phyloP scores from a whole-genome alignment of 2,329 filamentous ascomycete species.

The Daldinia sp. region DNA sequence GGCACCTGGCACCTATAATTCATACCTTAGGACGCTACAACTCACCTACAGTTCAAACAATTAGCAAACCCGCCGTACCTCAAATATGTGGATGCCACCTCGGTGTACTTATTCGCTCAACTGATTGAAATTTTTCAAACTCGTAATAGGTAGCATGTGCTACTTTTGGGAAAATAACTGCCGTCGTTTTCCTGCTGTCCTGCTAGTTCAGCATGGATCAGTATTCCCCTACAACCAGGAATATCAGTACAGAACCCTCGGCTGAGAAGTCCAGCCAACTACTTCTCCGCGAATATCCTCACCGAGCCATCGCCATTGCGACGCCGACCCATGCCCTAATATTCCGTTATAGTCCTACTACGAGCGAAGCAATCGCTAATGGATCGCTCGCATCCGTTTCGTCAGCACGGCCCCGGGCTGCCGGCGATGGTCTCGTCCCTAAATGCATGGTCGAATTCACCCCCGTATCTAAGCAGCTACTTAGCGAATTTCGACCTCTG shows the following conservation, averaged over 20 bases:
- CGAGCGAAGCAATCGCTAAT: slow-evolving; percentile 66
- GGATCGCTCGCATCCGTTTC: slow-evolving; percentile 64
- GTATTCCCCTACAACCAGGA: slow-evolving; percentile 53
- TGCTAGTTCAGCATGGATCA: slow-evolving; percentile 57
- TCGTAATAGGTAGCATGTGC: slow-evolving; percentile 41
- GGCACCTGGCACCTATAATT: too few species aligned
- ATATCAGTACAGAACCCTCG: slow-evolving; percentile 55
- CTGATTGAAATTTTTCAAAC: background rate
- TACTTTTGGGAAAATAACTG: slow-evolving; percentile 27
- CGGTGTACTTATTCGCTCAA: slow-evolving; percentile 5
- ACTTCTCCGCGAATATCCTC: slow-evolving; percentile 84
- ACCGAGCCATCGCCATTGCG: slow-evolving; percentile 86
- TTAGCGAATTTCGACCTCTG: slow-evolving; percentile 79
- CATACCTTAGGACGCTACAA: too few species aligned
- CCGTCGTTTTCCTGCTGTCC: slow-evolving; percentile 25
- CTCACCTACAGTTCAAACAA: slow-evolving; percentile 2
- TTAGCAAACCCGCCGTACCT: slow-evolving; percentile 10
- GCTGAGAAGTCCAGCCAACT: slow-evolving; percentile 75
- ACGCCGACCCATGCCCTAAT: slow-evolving; percentile 82
- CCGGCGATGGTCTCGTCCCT: slow-evolving; percentile 57
- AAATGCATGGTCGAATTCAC: slow-evolving; percentile 91
- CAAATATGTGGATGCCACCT: slow-evolving; percentile 24
- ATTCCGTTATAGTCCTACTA: slow-evolving; percentile 77
- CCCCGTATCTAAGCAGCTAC: slow-evolving; percentile 67
- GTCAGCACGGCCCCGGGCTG: slow-evolving; percentile 54